These are phyloP conservation scores for Fraxinus baroniana DNA, from an alignment of 305 asterid genomes.

Conservation along the genomic window DNA sequence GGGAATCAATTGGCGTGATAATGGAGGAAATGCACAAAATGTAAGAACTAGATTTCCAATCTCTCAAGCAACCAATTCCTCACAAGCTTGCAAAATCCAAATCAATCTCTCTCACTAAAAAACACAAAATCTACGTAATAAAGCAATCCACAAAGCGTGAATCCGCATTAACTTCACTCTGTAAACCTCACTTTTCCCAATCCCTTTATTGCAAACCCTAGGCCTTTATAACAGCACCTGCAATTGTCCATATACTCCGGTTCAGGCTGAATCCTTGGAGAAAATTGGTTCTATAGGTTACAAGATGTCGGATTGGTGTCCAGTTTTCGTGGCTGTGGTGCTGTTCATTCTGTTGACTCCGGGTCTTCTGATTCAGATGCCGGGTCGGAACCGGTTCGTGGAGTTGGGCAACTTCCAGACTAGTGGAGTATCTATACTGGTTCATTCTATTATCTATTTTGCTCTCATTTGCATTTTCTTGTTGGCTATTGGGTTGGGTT, in stretches of 20 bases:
- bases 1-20: background rate
- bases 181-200: constrained; percentile 25
- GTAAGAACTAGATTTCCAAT: constrained; percentile 15
- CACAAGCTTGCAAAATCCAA: background rate
- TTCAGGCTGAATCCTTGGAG: background rate
- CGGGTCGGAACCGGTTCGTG: constrained; percentile 63
- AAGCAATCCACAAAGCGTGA: constrained; percentile 11
- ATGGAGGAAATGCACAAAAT: background rate
- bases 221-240: background rate
- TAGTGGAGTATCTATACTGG: constrained; percentile 69
- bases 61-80: constrained; percentile 17
- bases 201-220: constrained; percentile 12
- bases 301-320: constrained; percentile 82
- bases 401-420: constrained; percentile 86
- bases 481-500: constrained; percentile 58
- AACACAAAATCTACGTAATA: background rate
- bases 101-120: background rate
- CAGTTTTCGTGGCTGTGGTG: constrained; percentile 78
- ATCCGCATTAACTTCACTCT: constrained; percentile 39
- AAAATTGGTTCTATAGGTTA: background rate
- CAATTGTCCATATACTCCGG: background rate
- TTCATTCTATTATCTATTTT: constrained; percentile 71
- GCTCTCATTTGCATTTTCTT: constrained; percentile 75
- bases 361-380: constrained; percentile 76
- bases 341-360: constrained; percentile 76